Evolutionary conservation across 805 yeast species (phyloP), one percentile per base, ranked within the genome.

Genomic region (Candida ulmi): DNA sequence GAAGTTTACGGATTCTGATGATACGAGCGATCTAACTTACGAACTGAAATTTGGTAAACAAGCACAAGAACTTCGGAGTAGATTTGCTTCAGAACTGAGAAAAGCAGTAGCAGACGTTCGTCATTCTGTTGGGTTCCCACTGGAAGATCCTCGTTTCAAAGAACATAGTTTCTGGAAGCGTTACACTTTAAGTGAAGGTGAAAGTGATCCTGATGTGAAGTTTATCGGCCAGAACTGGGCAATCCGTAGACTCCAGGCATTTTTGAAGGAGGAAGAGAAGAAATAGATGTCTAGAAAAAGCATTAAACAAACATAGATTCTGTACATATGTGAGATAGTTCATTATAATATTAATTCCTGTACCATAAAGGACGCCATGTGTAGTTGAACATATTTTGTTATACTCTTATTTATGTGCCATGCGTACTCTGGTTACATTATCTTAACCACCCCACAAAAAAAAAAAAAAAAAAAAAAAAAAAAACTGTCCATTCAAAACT

Each of bases 161-260:
- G 68, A 71, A 24, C 88, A 87, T 2, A 60, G 60, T 17, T 90
- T 83, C 69, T 90, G 98, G 98, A 75, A 67, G 48, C 59, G 64
- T 17, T 86, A 69, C 57, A 84, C 91, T 8, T 35, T 41, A 2
- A 60, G 80, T 3, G 86, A 80, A 60, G 95, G 95, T 11, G 62
- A 52, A 19, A 72, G 80, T 41, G 88, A 78, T 43, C 83, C 83
- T 0, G 84, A 78, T 39, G 74, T 86, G 17, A 62, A 77, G 49
- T 83, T 86, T 48, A 71, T 83, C 21, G 95, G 95, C 2, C 65
- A 78, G 53, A 86, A 86, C 55, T 85, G 95, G 93, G 95, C 95
- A 2, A 74, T 84, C 29, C 76, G 74, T 55, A 69, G 88, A 50
- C 70, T 80, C 35, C 95, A 85, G 56, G 68, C 67, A 11, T 62